Evolutionary conservation across 129 eudicot species (phyloP).

Genomic region (Dittrichia graveolens): DNA sequence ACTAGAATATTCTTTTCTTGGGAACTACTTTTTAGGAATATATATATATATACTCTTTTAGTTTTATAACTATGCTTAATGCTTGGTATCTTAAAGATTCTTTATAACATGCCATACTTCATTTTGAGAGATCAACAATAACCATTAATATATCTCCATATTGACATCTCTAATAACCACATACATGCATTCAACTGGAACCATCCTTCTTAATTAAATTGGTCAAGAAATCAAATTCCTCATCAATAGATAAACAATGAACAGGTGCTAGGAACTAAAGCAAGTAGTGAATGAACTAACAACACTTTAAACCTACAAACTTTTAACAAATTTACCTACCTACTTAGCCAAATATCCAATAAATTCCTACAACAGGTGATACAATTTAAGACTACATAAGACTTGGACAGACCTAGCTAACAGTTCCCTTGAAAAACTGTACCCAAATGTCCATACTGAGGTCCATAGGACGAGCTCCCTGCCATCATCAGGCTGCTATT

Average conservation of each 20-base stretch:
- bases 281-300: conserved; percentile 32
- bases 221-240: conserved; percentile 9
- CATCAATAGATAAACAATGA: conserved; percentile 29
- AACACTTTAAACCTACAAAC: conserved; percentile 31
- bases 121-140: conserved; percentile 1
- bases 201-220: background rate
- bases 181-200: conserved; percentile 15
- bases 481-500: conserved; percentile 38
- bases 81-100: conserved; percentile 26
- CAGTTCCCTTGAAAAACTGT: conserved; percentile 45
- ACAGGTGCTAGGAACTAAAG: conserved; percentile 31
- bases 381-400: background rate
- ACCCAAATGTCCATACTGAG: conserved; percentile 47
- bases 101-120: background rate
- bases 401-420: background rate
- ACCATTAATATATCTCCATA: background rate
- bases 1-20: conserved; percentile 43
- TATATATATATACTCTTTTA: conserved; percentile 36
- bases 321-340: conserved; percentile 10
- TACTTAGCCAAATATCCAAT: conserved; percentile 8
- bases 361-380: conserved; percentile 21
- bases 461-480: conserved; percentile 44
- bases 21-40: conserved; percentile 40
- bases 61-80: conserved; percentile 24
- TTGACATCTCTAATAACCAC: conserved; percentile 8